Evolutionary conservation across 768 basidiomycete species (phyloP).

Genomic region (Cystofilobasidium macerans): DNA sequence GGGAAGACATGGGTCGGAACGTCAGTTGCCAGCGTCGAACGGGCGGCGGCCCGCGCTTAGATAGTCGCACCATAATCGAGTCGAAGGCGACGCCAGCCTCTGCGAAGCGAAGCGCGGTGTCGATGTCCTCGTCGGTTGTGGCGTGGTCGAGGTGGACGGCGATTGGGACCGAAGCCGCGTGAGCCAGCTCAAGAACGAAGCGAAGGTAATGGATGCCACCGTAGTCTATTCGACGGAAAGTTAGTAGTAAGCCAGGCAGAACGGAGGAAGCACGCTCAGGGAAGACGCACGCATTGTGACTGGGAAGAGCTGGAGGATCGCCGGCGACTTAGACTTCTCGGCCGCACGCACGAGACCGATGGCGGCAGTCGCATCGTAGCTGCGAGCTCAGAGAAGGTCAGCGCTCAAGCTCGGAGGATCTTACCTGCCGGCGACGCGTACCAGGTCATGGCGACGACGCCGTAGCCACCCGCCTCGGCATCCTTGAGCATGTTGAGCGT

Average conservation of each 20-base stretch:
- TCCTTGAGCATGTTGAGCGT: conserved; percentile 37
- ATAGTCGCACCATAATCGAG: conserved; percentile 41
- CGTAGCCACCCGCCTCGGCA: conserved; percentile 36
- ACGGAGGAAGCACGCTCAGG: neutral
- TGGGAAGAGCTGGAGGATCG: conserved; percentile 38
- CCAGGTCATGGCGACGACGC: conserved; percentile 32
- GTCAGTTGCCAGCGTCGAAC: too few relatives aligned
- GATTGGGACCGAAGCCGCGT: conserved; percentile 38
- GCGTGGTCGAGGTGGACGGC: conserved; percentile 39
- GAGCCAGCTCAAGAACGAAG: conserved; percentile 29
- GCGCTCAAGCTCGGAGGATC: neutral
- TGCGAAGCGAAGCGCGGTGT: conserved; percentile 36
- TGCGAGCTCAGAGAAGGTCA: neutral
- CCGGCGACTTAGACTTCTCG: conserved; percentile 36
- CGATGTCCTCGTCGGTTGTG: conserved; percentile 37
- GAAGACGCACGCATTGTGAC: conserved; percentile 30
- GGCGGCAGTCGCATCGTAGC: conserved; percentile 35
- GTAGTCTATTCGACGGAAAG: neutral
- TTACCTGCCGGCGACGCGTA: too few relatives aligned
- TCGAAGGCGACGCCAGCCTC: conserved; percentile 39
- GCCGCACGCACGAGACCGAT: conserved; percentile 38
- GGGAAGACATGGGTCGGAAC: too few relatives aligned
- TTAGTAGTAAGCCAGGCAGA: neutral
- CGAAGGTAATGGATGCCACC: neutral
- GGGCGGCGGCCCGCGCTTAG: too few relatives aligned